Percentiles rank a stretch among this genome's conserved stretches.
These are phyloP conservation scores for Saprolegnia diclina DNA, from an alignment of 352 stramenopile genomes.

Conservation along the genomic window DNA sequence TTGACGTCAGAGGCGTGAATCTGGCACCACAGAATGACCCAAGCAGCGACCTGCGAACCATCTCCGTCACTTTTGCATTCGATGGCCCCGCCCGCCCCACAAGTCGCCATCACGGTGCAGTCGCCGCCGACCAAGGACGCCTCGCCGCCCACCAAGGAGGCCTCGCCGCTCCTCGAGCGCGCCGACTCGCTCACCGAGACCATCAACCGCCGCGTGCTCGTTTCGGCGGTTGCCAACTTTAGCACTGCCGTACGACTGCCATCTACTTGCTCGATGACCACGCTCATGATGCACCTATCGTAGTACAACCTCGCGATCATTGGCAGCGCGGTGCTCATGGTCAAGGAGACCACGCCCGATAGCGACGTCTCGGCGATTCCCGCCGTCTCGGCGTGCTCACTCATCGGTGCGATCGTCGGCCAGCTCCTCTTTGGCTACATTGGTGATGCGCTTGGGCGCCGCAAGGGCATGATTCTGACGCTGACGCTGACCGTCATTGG, in stretches of 20 bases:
- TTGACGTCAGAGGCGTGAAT: background rate
- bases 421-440: slow-evolving; percentile 80
- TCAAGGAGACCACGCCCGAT: slow-evolving; percentile 34
- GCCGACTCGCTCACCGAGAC: slow-evolving; percentile 1
- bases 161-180: slow-evolving; percentile 16
- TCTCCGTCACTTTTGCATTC: background rate
- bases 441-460: slow-evolving; percentile 54
- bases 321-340: slow-evolving; percentile 55
- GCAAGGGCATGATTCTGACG: slow-evolving; percentile 72
- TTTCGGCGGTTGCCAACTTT: slow-evolving; percentile 75
- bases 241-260: slow-evolving; percentile 53
- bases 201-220: slow-evolving; percentile 36
- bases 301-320: slow-evolving; percentile 79
- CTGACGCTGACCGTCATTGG: slow-evolving; percentile 63
- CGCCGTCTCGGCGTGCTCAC: slow-evolving; percentile 57
- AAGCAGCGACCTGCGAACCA: background rate
- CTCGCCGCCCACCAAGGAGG: background rate
- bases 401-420: slow-evolving; percentile 71
- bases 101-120: background rate
- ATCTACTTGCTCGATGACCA: background rate
- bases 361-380: slow-evolving; percentile 46
- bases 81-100: background rate
- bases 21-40: background rate
- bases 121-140: background rate
- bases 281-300: slow-evolving; percentile 1